Evolutionary conservation across 225 moss, liverwort and hornwort genomes (phyloP).

Genomic region (Straminergon stramineum): DNA sequence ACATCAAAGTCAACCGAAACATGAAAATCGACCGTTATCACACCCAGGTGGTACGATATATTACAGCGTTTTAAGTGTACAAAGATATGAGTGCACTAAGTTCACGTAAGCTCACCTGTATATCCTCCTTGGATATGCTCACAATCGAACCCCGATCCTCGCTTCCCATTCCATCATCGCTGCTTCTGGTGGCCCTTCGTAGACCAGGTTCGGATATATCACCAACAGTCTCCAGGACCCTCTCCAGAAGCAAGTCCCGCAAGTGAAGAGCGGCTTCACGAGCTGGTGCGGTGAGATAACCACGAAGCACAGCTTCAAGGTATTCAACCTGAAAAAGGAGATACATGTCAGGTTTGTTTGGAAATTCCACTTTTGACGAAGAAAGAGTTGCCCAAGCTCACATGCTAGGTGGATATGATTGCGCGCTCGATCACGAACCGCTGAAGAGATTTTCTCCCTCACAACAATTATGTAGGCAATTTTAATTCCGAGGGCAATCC

Average conservation of each 20-base stretch:
- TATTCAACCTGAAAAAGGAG: slow-evolving; percentile 63
- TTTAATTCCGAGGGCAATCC: neutral
- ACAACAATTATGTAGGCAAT: neutral
- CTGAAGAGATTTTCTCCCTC: neutral
- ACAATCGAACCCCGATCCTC: slow-evolving; percentile 46
- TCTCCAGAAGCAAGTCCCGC: slow-evolving; percentile 74
- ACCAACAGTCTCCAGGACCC: slow-evolving; percentile 57
- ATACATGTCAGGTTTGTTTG: neutral
- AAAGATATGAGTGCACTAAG: neutral
- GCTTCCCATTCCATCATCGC: slow-evolving; percentile 47
- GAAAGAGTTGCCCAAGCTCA: neutral
- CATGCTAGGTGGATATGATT: neutral
- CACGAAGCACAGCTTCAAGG: slow-evolving; percentile 76
- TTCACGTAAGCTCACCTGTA: slow-evolving; percentile 34
- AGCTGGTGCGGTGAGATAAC: slow-evolving; percentile 54
- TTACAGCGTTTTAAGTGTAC: neutral
- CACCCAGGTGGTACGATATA: neutral
- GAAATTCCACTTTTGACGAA: neutral
- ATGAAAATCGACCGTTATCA: neutral
- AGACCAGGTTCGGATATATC: slow-evolving; percentile 52
- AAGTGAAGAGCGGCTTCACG: slow-evolving; percentile 64
- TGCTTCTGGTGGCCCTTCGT: slow-evolving; percentile 48
- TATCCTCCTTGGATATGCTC: slow-evolving; percentile 74
- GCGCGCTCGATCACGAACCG: neutral
- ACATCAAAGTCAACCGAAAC: neutral